These are phyloP conservation scores for Pyrenula massariospora DNA, from an alignment of 495 filamentous ascomycete species.

Conservation along the genomic window DNA sequence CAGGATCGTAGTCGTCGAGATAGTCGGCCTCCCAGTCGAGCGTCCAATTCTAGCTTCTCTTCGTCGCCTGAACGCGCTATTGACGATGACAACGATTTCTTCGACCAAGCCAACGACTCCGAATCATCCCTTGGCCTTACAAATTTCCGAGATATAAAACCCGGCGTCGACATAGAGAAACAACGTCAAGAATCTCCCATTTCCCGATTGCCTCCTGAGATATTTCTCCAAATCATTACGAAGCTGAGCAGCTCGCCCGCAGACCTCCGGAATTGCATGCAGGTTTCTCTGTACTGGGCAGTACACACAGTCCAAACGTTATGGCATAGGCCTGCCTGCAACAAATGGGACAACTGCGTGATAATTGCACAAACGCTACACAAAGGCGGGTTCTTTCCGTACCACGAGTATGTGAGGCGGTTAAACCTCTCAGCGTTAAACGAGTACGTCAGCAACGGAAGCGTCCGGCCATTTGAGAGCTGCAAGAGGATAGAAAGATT, in stretches of 20 bases:
- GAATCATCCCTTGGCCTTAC: constrained; percentile 77
- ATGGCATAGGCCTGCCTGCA: constrained; percentile 89
- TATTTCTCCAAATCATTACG: constrained; percentile 84
- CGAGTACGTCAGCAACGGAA: constrained; percentile 75
- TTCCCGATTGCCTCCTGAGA: constrained; percentile 78
- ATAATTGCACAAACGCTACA: constrained; percentile 67
- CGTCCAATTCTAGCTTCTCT: constrained; percentile 53
- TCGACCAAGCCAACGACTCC: constrained; percentile 72
- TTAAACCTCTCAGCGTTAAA: constrained; percentile 78
- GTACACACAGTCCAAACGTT: constrained; percentile 84
- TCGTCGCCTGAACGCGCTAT: constrained; percentile 78
- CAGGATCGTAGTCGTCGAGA: constrained; percentile 4
- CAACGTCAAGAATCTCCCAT: constrained; percentile 56
- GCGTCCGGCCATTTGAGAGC: constrained; percentile 63
- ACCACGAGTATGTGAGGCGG: constrained; percentile 76
- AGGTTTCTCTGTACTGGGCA: constrained; percentile 87
- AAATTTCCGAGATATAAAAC: constrained; percentile 58
- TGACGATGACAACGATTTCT: constrained; percentile 91
- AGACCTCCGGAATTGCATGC: constrained; percentile 80
- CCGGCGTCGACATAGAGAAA: constrained; percentile 42
- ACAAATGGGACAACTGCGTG: constrained; percentile 66
- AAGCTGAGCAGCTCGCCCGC: constrained; percentile 55
- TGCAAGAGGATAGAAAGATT: constrained; percentile 91
- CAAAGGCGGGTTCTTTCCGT: constrained; percentile 64
- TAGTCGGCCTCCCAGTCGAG: constrained; percentile 8